Evolutionary conservation across 768 basidiomycete species (phyloP).

Genomic region (Mycena amicta): DNA sequence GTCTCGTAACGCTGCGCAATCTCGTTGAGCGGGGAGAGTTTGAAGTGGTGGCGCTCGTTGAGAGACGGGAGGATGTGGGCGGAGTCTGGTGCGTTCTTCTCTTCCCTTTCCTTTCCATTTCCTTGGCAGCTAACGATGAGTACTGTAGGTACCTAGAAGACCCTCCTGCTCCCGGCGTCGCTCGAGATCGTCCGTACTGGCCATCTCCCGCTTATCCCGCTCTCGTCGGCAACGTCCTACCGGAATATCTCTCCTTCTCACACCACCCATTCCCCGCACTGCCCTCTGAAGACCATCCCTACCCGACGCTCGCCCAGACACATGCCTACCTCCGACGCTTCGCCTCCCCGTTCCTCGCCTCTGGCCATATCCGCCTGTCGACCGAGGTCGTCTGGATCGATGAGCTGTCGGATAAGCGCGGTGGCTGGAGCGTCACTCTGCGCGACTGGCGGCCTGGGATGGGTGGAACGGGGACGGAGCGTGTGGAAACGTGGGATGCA

Average conservation of each 20-base stretch:
- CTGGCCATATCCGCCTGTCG: slow-evolving; percentile 26
- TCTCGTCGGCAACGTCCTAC: slow-evolving; percentile 37
- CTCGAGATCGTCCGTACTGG: slow-evolving; percentile 22
- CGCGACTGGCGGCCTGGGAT: slow-evolving; percentile 28
- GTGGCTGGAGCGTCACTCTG: slow-evolving; percentile 32
- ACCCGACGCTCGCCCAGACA: slow-evolving; percentile 31
- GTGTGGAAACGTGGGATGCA: slow-evolving; percentile 37
- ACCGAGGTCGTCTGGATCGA: slow-evolving; percentile 30
- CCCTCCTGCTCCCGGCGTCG: neutral
- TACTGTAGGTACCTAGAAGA: slow-evolving; percentile 15
- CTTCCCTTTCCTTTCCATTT: neutral
- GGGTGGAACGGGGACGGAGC: slow-evolving; percentile 18
- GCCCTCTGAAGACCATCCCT: slow-evolving; percentile 26
- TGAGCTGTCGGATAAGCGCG: slow-evolving; percentile 18
- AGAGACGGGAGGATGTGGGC: slow-evolving; percentile 49
- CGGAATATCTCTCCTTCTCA: slow-evolving; percentile 34
- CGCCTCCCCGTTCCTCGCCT: slow-evolving; percentile 25
- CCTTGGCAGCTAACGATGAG: neutral
- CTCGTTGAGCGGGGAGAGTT: slow-evolving; percentile 43
- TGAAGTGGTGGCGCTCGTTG: slow-evolving; percentile 46
- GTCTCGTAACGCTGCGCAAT: slow-evolving; percentile 53
- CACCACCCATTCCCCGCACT: slow-evolving; percentile 31
- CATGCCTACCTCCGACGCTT: slow-evolving; percentile 30
- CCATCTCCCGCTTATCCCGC: slow-evolving; percentile 32
- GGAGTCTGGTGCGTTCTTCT: slow-evolving; percentile 46